phyloP scores from a whole-genome alignment of 257 asterid species.

The Solanum bulbocastanum region DNA sequence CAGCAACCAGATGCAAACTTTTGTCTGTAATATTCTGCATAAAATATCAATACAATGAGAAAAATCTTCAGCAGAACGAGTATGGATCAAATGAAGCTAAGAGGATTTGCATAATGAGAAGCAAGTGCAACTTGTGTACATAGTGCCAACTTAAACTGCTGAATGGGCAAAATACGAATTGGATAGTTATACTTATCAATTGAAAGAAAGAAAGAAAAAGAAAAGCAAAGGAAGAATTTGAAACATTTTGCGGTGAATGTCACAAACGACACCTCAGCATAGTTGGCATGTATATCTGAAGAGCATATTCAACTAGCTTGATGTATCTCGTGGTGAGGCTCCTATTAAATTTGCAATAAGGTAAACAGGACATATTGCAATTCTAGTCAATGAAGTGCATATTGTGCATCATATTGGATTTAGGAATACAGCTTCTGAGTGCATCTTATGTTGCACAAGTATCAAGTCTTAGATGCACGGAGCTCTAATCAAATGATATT shows the following conservation, averaged over 20 bases:
- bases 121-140: background rate
- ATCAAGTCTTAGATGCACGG: background rate
- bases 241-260: background rate
- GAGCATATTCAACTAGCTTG: background rate
- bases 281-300: background rate
- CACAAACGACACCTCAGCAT: background rate
- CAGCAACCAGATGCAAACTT: slow-evolving; percentile 54
- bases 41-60: slow-evolving; percentile 12
- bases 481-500: background rate
- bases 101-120: background rate
- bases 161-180: background rate
- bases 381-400: background rate
- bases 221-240: background rate
- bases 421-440: background rate
- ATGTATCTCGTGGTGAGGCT: background rate
- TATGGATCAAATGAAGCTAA: background rate
- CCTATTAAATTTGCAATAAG: background rate
- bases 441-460: background rate
- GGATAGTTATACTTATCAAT: background rate
- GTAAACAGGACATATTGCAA: background rate
- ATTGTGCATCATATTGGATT: background rate
- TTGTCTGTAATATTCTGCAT: slow-evolving; percentile 74
- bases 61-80: background rate
- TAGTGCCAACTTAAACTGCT: background rate
- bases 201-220: background rate